These are phyloP conservation scores for Triangularia setosa DNA, from an alignment of 2,329 filamentous ascomycete genomes.

Conservation along the genomic window DNA sequence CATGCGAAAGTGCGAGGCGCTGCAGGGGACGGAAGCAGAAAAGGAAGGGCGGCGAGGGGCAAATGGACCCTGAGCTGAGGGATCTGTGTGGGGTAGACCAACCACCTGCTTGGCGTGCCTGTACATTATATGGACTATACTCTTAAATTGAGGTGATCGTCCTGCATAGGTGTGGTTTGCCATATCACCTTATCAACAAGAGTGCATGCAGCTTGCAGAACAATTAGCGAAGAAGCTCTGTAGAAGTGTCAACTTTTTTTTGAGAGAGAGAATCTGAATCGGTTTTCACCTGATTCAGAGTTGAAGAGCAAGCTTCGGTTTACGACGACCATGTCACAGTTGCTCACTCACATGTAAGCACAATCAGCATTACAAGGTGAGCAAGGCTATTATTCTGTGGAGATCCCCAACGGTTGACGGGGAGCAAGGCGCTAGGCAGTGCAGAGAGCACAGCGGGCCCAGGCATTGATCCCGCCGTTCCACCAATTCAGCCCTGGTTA, in stretches of 20 bases:
- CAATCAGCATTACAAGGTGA: neutral
- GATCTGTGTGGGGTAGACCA: conserved; percentile 5
- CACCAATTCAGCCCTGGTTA: conserved; percentile 5
- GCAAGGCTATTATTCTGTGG: neutral
- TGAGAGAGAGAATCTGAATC: neutral
- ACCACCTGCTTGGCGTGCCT: neutral
- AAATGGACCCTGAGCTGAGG: conserved; percentile 7
- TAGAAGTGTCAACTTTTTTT: neutral
- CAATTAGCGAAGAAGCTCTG: neutral
- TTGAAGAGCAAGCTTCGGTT: neutral
- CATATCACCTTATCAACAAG: neutral
- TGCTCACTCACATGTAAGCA: no score
- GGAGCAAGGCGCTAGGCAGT: neutral
- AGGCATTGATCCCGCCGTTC: conserved; percentile 6
- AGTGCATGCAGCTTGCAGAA: neutral
- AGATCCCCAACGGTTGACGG: neutral
- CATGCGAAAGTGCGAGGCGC: neutral
- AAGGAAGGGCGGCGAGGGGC: conserved; percentile 1
- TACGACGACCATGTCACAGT: no score
- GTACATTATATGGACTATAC: neutral
- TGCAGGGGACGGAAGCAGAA: neutral
- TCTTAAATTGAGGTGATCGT: neutral
- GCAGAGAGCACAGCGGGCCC: neutral
- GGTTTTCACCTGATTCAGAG: neutral
- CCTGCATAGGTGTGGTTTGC: neutral